Evolutionary conservation across 768 basidiomycete species (phyloP).

Genomic region (Pleurotus cornucopiae): DNA sequence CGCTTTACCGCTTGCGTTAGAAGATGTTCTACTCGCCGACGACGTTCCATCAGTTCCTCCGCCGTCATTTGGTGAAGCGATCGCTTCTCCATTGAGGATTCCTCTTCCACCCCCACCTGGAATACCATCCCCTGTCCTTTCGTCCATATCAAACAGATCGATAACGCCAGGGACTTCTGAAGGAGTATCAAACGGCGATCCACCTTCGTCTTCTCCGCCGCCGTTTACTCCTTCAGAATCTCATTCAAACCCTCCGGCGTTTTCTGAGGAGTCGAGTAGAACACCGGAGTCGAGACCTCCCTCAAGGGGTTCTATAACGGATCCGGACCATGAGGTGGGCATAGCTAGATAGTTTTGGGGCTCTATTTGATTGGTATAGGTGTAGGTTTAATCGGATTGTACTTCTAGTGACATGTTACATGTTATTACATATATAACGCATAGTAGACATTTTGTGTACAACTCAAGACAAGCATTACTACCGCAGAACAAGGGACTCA

Average conservation of each 20-base stretch:
- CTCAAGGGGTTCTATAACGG: neutral
- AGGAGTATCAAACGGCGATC: neutral
- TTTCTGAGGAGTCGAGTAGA: neutral
- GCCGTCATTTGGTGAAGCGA: slow-evolving; percentile 7
- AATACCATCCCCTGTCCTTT: neutral
- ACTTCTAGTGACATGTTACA: slow-evolving; percentile 2
- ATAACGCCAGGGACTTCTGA: neutral
- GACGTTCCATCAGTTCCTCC: slow-evolving; percentile 1
- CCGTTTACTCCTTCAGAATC: neutral
- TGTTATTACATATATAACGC: slow-evolving; percentile 2
- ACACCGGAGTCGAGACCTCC: neutral
- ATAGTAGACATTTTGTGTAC: neutral
- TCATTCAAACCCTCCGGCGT: neutral
- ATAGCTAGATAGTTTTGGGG: neutral
- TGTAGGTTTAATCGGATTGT: slow-evolving; percentile 1
- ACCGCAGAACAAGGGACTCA: too few relatives aligned
- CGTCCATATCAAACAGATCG: neutral
- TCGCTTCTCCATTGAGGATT: slow-evolving; percentile 3
- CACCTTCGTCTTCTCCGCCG: neutral
- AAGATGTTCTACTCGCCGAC: slow-evolving; percentile 1
- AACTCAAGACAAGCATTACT: too few relatives aligned
- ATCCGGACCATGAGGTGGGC: neutral
- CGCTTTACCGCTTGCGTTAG: neutral
- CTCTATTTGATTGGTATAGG: neutral
- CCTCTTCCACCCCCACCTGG: neutral